Base-by-base conservation (phyloP, 768 basidiomycete species). In the Pleurotus giganteus region DNA sequence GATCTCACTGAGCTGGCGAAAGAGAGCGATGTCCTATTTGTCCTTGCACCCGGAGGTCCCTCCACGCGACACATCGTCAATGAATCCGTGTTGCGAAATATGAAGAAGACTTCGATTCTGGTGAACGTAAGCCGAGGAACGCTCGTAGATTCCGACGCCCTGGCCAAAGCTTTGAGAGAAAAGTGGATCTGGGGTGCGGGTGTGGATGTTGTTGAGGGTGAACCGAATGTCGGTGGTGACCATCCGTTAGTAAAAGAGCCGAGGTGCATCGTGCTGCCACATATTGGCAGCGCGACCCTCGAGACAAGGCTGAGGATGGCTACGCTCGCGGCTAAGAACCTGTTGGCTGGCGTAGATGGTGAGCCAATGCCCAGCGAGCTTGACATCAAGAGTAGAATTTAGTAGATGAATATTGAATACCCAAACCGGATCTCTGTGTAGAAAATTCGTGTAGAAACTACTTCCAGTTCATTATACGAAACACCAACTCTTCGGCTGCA, bases 151-250 rank as follows among this genome's bases (percentile, higher is more conserved):
- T 91, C 91, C 0, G 84, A 89, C 45, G 96, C 95, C 11, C 78
- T 99, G 7, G 89, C 88, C 2, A 82, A 78, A 57, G 96, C 95
- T 2, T 71, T 98, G 39, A 67, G 74, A 43, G 83, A 88, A 57
- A 80, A 79, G 2, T 86, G 87, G 83, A 89, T 99, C 21, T 95
- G 88, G 79, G 94, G 85, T 21, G 97, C 97, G 0, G 96, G 93
- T 0, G 63, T 99, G 9, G 96, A 99, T 67, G 96, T 98, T 31
- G 85, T 98, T 5, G 91, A 94, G 60, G 94, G 94, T 17, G 95
- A 98, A 66, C 95, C 95, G 0, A 69, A 86, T 42, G 76, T 99
- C 24, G 61, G 70, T 0, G 66, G 71, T 2, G 86, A 89, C 58
- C 94, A 99, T 66, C 86, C 89, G 2, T 69, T 99, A 44, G 83